A percentile compares a stretch with the other conserved stretches of the same genome.
These are phyloP conservation scores for Paracoccidioides brasiliensis DNA, from an alignment of 2,329 filamentous ascomycete species.

Conservation along the genomic window DNA sequence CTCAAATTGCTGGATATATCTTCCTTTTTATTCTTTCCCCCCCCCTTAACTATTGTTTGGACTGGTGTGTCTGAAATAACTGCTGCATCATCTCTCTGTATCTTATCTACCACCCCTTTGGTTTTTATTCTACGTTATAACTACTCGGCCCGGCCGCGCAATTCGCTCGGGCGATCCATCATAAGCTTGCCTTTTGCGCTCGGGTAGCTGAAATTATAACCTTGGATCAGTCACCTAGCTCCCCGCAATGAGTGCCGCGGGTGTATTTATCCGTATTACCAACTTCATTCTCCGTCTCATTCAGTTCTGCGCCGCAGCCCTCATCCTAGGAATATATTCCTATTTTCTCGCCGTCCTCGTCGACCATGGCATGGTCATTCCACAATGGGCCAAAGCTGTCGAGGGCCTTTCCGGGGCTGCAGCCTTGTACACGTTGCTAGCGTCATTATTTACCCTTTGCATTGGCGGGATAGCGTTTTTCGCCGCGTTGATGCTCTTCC, in stretches of 20 bases:
- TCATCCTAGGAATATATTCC: conserved; percentile 66
- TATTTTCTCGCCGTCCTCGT: conserved; percentile 69
- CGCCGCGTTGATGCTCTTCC: conserved; percentile 56
- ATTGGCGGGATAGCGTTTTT: conserved; percentile 63
- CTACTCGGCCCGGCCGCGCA: too few species aligned
- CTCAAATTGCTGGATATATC: too few species aligned
- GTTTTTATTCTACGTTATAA: too few species aligned
- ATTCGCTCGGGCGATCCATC: too few species aligned
- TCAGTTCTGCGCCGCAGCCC: conserved; percentile 56
- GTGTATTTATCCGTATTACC: conserved; percentile 52
- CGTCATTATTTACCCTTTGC: conserved; percentile 64
- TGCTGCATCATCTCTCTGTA: too few species aligned
- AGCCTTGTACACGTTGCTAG: conserved; percentile 59
- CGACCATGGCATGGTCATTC: conserved; percentile 51
- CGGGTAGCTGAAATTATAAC: background rate
- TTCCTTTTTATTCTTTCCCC: too few species aligned
- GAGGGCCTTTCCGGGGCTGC: conserved; percentile 65
- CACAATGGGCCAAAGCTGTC: conserved; percentile 56
- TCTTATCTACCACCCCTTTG: too few species aligned
- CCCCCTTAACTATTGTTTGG: too few species aligned
- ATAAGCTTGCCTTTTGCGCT: too few species aligned
- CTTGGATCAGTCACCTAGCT: background rate
- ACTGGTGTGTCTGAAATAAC: too few species aligned
- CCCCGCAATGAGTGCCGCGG: conserved; percentile 44
- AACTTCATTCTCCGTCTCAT: conserved; percentile 62